Base-by-base conservation (phyloP, 352 stramenopile genomes). In the Blastocystis sp. region DNA sequence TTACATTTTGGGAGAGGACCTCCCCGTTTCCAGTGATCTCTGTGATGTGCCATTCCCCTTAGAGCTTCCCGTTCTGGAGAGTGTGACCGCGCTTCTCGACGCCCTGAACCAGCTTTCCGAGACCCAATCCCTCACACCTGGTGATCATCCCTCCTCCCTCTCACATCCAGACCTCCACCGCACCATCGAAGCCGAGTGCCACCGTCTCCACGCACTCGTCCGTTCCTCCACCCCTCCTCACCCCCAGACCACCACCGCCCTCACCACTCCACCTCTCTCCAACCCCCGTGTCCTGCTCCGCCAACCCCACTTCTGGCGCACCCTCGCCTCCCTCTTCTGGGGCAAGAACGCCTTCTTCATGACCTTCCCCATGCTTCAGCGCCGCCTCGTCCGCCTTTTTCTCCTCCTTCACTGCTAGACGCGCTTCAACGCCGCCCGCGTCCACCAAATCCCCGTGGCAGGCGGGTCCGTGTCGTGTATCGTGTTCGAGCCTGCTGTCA, bases 301-400 rank as follows among this genome's bases (percentile, higher is more conserved):
- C 21, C 56, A 81, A 14, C 43, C 48, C 4, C 53, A 64, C 34
- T 65, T 81, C 17, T 81, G 71, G 71, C 23, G 60, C 23, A 48
- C 64, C 43, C 21, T 81, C 17, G 64, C 14, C 14, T 66, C 19
- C 23, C 66, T 41, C n/a, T 14, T 81, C 2, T 48, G 21, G 17
- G 48, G 48, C 17, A 67, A 45, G 21, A 65, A n/a, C 23, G 48
- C 53, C 41, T 81, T 81, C 60, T 81, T 81, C 23, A 53, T 81
- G n/a, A 81, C 71, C 17, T 81, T 64, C 3, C 71, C 71, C 2
- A 81, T 81, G 71, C 11, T 81, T 41, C 71, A 81, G 23, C 71
- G 71, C 17, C 19, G 40, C 34, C 17, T 81, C 0, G 71, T 81
- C 23, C 41, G 64, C 21, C 71, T 11, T 41, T 1, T 0, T 11